Base-by-base conservation (phyloP, 179 eudicot genomes). In the Beta corolliflora region DNA sequence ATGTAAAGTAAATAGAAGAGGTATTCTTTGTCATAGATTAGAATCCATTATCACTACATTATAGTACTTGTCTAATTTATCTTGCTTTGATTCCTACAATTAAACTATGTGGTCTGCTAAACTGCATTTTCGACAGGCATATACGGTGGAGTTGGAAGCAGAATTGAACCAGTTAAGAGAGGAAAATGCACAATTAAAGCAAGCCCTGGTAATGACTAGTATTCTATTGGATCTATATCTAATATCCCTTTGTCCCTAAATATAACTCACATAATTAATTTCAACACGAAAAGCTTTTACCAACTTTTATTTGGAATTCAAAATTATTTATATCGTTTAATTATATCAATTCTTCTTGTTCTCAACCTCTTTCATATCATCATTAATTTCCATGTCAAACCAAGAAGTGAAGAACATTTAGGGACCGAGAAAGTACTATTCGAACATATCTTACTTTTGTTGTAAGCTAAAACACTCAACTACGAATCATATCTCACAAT, bases 121-220 rank as follows among this genome's bases (percentile, higher is more conserved):
- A 21, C 65, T 48, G 41, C 25, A 15, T 64, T 36, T 4, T 53
- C 18, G 7, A 36, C 89, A 95, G 98, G 99, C 99, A 7, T 94
- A 94, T 79, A 93, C 98, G 0, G 92, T 93, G 23, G 99, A 95
- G 76, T 81, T 93, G 68, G 98, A 95, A 77, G 98, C 93, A n/a
- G 97, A 95, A 70, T 67, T 95, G 79, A 92, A 93, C 87, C 91
- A 89, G 75, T 58, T 95, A 55, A 92, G 90, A 83, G 97, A 92
- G 72, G 98, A 95, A 81, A 93, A 95, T 71, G 79, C 87, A 3
- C 97, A 90, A 56, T 88, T 94, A 4, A 93, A 86, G 70, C 93
- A 90, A 48, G 90, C 93, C 77, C 73, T 91, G 92, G 97, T 94
- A 87, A 86, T 63, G n/a, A 48, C 5, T 29, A n/a, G 15, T 59